A percentile compares a stretch with the other conserved stretches of the same genome.
phyloP scores from a whole-genome alignment of 1,284 basidiomycete species.

The Marasmius oreades region DNA sequence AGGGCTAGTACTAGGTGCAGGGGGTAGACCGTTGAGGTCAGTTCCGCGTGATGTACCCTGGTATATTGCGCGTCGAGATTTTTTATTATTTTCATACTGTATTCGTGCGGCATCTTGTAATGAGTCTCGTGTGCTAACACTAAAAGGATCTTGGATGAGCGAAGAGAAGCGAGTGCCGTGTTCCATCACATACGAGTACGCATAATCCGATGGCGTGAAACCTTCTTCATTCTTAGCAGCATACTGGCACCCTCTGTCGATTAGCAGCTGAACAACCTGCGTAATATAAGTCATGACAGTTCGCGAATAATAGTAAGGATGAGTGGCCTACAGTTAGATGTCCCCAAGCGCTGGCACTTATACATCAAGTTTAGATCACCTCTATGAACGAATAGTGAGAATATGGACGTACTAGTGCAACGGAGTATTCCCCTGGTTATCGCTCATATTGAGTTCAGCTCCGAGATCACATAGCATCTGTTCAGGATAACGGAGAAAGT shows the following conservation, averaged over 20 bases:
- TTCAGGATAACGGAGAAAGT: constrained; percentile 12
- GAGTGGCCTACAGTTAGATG: constrained; percentile 61
- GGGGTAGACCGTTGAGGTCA: constrained; percentile 47
- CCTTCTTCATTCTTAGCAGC: constrained; percentile 84
- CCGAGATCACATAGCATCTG: constrained; percentile 87
- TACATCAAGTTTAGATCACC: constrained; percentile 14
- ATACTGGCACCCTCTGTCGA: constrained; percentile 85
- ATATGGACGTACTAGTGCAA: constrained; percentile 76
- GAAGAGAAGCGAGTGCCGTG: constrained; percentile 6
- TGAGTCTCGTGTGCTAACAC: constrained; percentile 67
- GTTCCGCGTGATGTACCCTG: constrained; percentile 63
- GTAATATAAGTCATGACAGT: constrained; percentile 8
- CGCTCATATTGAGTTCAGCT: constrained; percentile 84
- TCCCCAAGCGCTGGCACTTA: constrained; percentile 82
- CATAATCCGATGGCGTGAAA: constrained; percentile 89
- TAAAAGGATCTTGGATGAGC: constrained; percentile 25
- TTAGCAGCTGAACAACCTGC: constrained; percentile 81
- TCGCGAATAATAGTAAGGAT: constrained; percentile 14
- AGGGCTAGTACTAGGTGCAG: constrained; percentile 36
- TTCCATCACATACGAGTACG: constrained; percentile 69
- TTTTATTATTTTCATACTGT: constrained; percentile 76
- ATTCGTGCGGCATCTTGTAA: constrained; percentile 72
- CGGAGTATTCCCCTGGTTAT: constrained; percentile 89
- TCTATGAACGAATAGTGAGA: constrained; percentile 2
- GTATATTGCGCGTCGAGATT: constrained; percentile 60